Conservation (phyloP, 345 rosid species). For the Hirschfeldia incana region DNA sequence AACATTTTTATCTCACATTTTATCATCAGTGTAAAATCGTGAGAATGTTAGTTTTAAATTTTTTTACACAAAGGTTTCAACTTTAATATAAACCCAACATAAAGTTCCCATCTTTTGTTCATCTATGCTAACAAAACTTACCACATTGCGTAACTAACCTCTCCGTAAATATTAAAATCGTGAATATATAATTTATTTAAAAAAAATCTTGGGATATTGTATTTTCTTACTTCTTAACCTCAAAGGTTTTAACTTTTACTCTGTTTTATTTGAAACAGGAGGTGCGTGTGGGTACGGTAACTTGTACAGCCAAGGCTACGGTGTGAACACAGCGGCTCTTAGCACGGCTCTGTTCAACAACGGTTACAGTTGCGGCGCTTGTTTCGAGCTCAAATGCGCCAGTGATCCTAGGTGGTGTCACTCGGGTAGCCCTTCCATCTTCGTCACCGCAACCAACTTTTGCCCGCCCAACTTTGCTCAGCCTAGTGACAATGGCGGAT, state of each 20-base stretch:
- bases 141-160: slow-evolving; percentile 17
- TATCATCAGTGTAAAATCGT: neutral
- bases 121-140: neutral
- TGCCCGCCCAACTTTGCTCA: slow-evolving; percentile 64
- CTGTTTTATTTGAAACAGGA: slow-evolving; percentile 38
- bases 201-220: neutral
- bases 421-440: slow-evolving; percentile 60
- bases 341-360: slow-evolving; percentile 78
- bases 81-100: neutral
- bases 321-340: slow-evolving; percentile 72
- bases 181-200: too few species aligned
- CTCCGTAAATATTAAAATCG: neutral
- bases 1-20: neutral
- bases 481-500: slow-evolving; percentile 67
- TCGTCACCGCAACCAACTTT: slow-evolving; percentile 65
- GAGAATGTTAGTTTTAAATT: neutral
- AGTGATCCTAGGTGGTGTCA: slow-evolving; percentile 65
- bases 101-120: neutral
- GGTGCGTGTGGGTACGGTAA: slow-evolving; percentile 84
- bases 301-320: slow-evolving; percentile 76
- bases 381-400: slow-evolving; percentile 66
- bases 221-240: neutral
- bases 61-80: neutral
- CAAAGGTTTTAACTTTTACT: neutral
- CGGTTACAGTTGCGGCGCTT: slow-evolving; percentile 66